Conservation (phyloP, 768 basidiomycete species). For the Calocybe gangraenosa region DNA sequence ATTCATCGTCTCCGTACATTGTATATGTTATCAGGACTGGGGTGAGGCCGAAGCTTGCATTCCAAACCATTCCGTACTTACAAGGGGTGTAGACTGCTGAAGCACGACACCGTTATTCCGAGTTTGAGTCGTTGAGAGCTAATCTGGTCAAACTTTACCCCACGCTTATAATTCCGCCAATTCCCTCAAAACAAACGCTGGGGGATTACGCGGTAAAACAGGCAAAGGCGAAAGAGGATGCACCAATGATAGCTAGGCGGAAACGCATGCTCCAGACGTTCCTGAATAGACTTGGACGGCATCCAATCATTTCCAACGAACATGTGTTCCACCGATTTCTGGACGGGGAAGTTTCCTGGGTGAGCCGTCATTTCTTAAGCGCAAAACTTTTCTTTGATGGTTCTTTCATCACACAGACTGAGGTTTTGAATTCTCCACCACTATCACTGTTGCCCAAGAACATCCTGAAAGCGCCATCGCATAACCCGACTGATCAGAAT, state of each 20-base stretch:
- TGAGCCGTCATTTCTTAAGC: conserved; percentile 28
- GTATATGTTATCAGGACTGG: conserved; percentile 90
- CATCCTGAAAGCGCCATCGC: conserved; percentile 90
- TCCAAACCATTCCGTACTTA: neutral
- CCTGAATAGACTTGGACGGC: conserved; percentile 81
- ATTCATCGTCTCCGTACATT: conserved; percentile 89
- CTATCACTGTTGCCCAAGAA: conserved; percentile 92
- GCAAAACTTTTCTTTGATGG: neutral
- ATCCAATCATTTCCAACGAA: conserved; percentile 95
- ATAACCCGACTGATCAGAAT: conserved; percentile 83
- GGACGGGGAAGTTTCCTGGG: conserved; percentile 96
- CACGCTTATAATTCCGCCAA: conserved; percentile 94
- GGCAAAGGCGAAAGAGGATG: conserved; percentile 94
- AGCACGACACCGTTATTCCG: conserved; percentile 90
- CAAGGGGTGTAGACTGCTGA: conserved; percentile 56
- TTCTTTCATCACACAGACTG: conserved; percentile 49
- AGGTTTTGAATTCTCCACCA: conserved; percentile 91
- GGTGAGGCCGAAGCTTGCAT: conserved; percentile 36
- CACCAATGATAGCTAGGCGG: conserved; percentile 82
- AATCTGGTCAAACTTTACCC: conserved; percentile 88
- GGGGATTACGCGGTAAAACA: conserved; percentile 98
- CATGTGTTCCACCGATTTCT: conserved; percentile 96
- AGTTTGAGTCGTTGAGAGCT: conserved; percentile 90
- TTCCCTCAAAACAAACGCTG: conserved; percentile 94
- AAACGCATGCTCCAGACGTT: conserved; percentile 97